Evolutionary conservation across 495 filamentous ascomycete genomes (phyloP).

Genomic region (Penicillium canariense): DNA sequence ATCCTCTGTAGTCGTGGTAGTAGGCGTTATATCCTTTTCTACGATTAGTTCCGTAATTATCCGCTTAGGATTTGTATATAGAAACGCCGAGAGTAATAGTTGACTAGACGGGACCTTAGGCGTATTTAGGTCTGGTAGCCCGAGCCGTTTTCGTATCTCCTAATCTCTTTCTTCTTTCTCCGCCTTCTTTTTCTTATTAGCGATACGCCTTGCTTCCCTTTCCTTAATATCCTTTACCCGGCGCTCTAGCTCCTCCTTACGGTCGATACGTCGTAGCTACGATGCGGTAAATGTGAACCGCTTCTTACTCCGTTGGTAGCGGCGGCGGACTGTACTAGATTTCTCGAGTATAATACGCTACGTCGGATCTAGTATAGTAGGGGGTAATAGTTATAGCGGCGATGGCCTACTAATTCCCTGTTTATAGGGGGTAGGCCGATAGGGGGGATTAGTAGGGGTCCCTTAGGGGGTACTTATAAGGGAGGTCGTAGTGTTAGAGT

Average conservation of each 20-base stretch:
- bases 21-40: neutral
- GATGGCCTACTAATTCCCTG: slow-evolving; percentile 14
- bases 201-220: slow-evolving; percentile 37
- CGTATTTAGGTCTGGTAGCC: slow-evolving; percentile 43
- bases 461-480: neutral
- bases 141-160: slow-evolving; percentile 41
- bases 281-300: slow-evolving; percentile 41
- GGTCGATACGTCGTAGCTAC: slow-evolving; percentile 43
- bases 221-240: slow-evolving; percentile 44
- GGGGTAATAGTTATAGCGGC: slow-evolving; percentile 20
- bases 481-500: neutral
- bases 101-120: slow-evolving; percentile 46
- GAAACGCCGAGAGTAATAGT: slow-evolving; percentile 44
- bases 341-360: slow-evolving; percentile 46
- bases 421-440: too few relatives aligned
- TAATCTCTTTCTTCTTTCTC: slow-evolving; percentile 43
- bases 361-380: slow-evolving; percentile 38
- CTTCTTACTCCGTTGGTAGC: slow-evolving; percentile 49
- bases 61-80: slow-evolving; percentile 16
- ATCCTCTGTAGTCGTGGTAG: slow-evolving; percentile 5
- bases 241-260: slow-evolving; percentile 40
- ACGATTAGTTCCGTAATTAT: neutral
- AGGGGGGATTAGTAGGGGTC: slow-evolving; percentile 8
- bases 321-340: slow-evolving; percentile 44
- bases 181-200: slow-evolving; percentile 44